These are phyloP conservation scores for Blastobotrys arbuscula DNA, from an alignment of 1,139 yeast species.

Conservation along the genomic window DNA sequence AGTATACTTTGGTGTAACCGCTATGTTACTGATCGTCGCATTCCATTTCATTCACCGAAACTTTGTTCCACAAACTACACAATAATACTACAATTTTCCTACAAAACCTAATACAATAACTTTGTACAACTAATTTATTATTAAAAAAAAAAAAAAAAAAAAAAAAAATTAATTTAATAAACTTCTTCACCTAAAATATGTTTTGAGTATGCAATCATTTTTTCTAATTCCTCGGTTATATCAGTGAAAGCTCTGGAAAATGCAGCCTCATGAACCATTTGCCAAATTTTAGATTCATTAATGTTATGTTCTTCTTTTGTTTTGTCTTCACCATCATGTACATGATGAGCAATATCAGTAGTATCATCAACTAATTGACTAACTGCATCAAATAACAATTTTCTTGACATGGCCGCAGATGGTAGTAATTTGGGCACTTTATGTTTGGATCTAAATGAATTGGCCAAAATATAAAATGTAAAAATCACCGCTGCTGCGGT, in stretches of 20 bases:
- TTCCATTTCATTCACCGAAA: constrained; percentile 48
- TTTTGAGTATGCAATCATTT: constrained; percentile 36
- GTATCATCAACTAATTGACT: constrained; percentile 28
- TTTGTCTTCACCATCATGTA: constrained; percentile 4
- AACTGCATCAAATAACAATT: constrained; percentile 40
- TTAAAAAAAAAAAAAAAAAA: not conserved
- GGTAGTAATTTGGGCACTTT: constrained; percentile 43
- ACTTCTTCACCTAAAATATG: constrained; percentile 43
- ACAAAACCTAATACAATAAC: not conserved
- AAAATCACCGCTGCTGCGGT: constrained; percentile 44
- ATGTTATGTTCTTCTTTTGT: constrained; percentile 1
- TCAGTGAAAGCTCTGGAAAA: constrained; percentile 45
- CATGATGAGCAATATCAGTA: constrained; percentile 21
- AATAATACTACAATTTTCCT: not conserved
- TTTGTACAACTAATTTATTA: no score
- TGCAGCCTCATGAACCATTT: constrained; percentile 45
- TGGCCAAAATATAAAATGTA: constrained; percentile 39
- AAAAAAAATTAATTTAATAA: not conserved
- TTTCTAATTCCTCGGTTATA: constrained; percentile 41
- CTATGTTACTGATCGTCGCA: constrained; percentile 63
- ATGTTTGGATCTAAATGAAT: constrained; percentile 38
- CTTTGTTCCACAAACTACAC: constrained; percentile 10
- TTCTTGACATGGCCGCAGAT: constrained; percentile 41
- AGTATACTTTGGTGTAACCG: constrained; percentile 65
- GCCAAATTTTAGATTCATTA: constrained; percentile 33